phyloP scores from a whole-genome alignment of 257 asterid species.

The Handroanthus guayacan region DNA sequence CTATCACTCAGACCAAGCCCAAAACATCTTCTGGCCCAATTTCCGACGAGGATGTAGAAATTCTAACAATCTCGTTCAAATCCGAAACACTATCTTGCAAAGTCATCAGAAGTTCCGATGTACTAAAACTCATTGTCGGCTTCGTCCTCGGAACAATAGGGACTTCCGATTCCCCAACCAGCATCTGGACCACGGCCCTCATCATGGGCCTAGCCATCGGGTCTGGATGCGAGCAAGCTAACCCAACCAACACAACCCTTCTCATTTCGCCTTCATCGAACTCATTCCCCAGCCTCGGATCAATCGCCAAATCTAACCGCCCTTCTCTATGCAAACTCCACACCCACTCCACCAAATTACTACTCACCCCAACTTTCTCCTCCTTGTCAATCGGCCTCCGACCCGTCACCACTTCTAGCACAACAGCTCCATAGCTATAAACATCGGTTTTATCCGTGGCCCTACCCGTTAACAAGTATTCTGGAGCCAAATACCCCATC shows the following conservation, averaged over 20 bases:
- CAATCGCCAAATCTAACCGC: constrained; percentile 60
- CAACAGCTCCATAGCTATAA: constrained; percentile 84
- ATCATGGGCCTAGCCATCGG: constrained; percentile 74
- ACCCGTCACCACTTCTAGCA: constrained; percentile 84
- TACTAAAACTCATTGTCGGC: constrained; percentile 69
- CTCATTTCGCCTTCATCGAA: constrained; percentile 64
- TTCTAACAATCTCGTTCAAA: constrained; percentile 63
- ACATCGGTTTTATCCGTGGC: constrained; percentile 84
- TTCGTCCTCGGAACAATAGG: constrained; percentile 68
- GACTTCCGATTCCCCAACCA: constrained; percentile 69
- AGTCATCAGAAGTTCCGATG: constrained; percentile 65
- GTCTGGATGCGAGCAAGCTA: constrained; percentile 83
- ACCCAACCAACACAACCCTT: constrained; percentile 64
- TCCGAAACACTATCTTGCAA: constrained; percentile 91
- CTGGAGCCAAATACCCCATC: constrained; percentile 94
- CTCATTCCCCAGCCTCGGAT: constrained; percentile 59
- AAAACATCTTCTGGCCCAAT: not conserved
- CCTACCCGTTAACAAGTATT: constrained; percentile 77
- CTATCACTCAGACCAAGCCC: constrained; percentile 43
- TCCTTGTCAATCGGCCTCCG: constrained; percentile 79
- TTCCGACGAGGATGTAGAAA: constrained; percentile 76
- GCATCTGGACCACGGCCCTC: constrained; percentile 86
- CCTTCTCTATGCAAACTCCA: constrained; percentile 81
- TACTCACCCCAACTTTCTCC: constrained; percentile 42
- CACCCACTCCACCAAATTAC: constrained; percentile 87